phyloP scores from a whole-genome alignment of 331 rosid species.

The Acacia pycnantha region DNA sequence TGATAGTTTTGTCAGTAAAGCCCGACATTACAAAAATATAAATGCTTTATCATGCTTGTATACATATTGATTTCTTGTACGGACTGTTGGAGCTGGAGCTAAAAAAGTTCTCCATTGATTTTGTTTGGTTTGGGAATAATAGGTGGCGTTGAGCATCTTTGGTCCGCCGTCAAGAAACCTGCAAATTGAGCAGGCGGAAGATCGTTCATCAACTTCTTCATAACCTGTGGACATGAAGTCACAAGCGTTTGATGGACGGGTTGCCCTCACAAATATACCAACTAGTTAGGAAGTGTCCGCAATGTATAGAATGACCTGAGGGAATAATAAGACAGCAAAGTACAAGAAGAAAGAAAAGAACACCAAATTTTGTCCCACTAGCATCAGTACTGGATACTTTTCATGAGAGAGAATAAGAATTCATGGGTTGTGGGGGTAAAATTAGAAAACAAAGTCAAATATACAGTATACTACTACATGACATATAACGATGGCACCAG shows the following conservation, averaged over 20 bases:
- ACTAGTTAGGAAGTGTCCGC: conserved; percentile 29
- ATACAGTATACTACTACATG: background rate
- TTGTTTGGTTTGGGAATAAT: conserved; percentile 27
- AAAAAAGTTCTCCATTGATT: background rate
- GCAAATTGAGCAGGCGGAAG: conserved; percentile 50
- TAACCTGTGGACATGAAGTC: conserved; percentile 12
- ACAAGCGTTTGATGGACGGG: conserved; percentile 16
- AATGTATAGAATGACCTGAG: conserved; percentile 24
- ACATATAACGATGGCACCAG: background rate
- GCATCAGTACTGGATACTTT: background rate
- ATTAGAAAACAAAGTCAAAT: background rate
- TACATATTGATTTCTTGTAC: background rate
- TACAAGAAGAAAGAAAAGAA: conserved; percentile 6
- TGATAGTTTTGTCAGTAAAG: background rate
- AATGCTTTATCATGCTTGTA: background rate
- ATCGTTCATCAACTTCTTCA: conserved; percentile 57
- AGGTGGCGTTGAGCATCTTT: conserved; percentile 88
- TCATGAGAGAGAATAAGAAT: conserved; percentile 8
- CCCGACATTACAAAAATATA: background rate
- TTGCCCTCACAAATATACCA: background rate
- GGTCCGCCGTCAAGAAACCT: conserved; percentile 93
- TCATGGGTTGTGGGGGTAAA: background rate
- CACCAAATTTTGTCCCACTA: conserved; percentile 31
- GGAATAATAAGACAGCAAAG: conserved; percentile 24
- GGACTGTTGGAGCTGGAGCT: background rate